phyloP scores from a whole-genome alignment of 306 rosid genomes.

The Inga laurina region DNA sequence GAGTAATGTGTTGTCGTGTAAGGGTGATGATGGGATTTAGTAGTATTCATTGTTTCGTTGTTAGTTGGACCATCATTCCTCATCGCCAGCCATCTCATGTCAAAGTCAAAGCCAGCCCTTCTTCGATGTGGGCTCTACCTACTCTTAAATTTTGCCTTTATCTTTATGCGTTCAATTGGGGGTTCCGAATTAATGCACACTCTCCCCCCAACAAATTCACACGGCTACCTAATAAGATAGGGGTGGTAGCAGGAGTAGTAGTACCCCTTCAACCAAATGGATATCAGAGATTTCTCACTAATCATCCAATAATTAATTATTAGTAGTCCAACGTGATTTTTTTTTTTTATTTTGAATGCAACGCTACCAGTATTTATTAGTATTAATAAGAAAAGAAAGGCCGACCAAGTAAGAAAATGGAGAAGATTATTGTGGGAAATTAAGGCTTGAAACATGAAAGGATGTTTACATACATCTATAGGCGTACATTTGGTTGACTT shows the following conservation, averaged over 20 bases:
- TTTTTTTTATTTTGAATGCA: not conserved
- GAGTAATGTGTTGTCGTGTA: not conserved
- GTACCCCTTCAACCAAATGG: not conserved
- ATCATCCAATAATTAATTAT: not conserved
- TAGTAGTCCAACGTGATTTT: not conserved
- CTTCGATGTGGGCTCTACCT: slow-evolving; percentile 45
- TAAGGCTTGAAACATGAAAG: not conserved
- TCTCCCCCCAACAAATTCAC: not conserved
- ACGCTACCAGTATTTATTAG: no score
- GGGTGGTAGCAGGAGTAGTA: not conserved
- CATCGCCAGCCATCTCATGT: slow-evolving; percentile 1
- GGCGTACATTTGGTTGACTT: slow-evolving; percentile 29
- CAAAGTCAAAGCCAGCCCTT: slow-evolving; percentile 22
- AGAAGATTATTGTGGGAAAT: not conserved
- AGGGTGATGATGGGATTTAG: slow-evolving; percentile 8
- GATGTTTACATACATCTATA: not conserved
- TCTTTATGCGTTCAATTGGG: not conserved
- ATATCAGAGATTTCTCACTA: not conserved
- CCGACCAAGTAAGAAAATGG: not conserved
- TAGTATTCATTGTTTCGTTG: slow-evolving; percentile 20
- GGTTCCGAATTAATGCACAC: slow-evolving; percentile 30
- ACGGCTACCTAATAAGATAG: not conserved
- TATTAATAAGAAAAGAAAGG: not conserved
- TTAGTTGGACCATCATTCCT: slow-evolving; percentile 58
- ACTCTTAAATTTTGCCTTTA: not conserved